Base-by-base conservation (phyloP, 306 rosid genomes). In the Potentilla sterilis region DNA sequence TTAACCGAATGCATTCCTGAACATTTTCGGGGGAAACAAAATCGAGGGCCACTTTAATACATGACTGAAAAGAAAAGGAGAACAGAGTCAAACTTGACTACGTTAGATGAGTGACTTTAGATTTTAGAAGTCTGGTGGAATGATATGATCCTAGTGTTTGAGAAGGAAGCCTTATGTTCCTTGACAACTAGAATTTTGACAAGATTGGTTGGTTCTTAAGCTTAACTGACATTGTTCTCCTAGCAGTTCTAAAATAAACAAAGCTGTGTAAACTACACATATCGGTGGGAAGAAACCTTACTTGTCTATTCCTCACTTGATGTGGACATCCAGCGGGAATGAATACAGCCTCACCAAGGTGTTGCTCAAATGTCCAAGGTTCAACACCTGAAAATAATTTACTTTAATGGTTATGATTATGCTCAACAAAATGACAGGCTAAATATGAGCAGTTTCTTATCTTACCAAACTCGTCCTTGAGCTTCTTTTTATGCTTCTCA, bases 311-410 rank as follows among this genome's bases (percentile, higher is more conserved):
- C 72, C 92, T 82, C 84, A 88, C 92, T 86, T 86, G 92, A 82
- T 88, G 92, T 9, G 92, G 92, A 81, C 92, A 88, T 73, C 92
- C 92, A 15, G 92, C 92, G 65, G 88, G 90, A 78, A 88, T 80
- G 81, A 88, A 88, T 79, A 88, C 90, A 63, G 90, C 92, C 67
- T 88, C 92, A 5, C 92, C 92, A 19, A 84, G 86, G 86, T 82
- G 76, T 86, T 88, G 92, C 80, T 88, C 92, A 58, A 88, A 88
- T 14, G 90, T 86, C 92, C 92, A 88, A 32, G 92, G 86, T 76
- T 88, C 90, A 84, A 88, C 81, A 73, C 85, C 90, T 88, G 81
- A 70, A 73, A 42, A 67, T 69, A 48, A 48, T 8, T 24, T 9
- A 41, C 13, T 74, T 61, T 77, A 58, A 75, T 12, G 13, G 55